A percentile compares a stretch with the other conserved stretches of the same genome.
phyloP scores from a whole-genome alignment of 352 stramenopile genomes.

The Globisporangium rhizosaccharum region DNA sequence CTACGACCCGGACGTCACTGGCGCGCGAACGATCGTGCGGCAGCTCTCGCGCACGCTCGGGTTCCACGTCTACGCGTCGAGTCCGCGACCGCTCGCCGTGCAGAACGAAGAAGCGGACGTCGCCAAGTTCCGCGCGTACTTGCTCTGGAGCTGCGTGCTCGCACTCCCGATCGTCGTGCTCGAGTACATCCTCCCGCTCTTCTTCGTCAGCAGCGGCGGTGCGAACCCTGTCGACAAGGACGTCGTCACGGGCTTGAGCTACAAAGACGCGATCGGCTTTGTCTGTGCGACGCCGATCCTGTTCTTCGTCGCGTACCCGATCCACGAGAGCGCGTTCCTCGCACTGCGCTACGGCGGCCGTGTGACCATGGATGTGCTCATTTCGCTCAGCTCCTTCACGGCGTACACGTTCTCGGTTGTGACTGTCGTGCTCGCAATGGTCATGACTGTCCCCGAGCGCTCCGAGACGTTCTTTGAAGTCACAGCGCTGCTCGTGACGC shows the following conservation, averaged over 20 bases:
- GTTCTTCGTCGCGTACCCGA: conserved; percentile 51
- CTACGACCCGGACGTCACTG: conserved; percentile 38
- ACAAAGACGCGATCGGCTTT: conserved; percentile 45
- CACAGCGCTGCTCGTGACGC: conserved; percentile 54
- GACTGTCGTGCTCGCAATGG: conserved; percentile 20
- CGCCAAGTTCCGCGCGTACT: conserved; percentile 33
- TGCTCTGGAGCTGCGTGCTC: conserved; percentile 54
- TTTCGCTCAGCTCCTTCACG: conserved; percentile 62
- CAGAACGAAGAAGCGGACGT: conserved; percentile 32
- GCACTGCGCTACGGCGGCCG: conserved; percentile 51
- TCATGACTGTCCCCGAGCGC: conserved; percentile 20
- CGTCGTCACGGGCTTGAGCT: conserved; percentile 35
- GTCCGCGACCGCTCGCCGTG: conserved; percentile 31
- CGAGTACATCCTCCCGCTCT: conserved; percentile 45
- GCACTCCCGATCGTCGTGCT: conserved; percentile 48
- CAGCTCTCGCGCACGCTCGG: conserved; percentile 32
- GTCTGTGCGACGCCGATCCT: conserved; percentile 65
- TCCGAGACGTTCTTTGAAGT: conserved; percentile 74
- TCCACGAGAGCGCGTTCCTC: conserved; percentile 64
- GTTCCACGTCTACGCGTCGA: conserved; percentile 48
- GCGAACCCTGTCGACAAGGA: conserved; percentile 21
- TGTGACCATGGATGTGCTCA: conserved; percentile 76
- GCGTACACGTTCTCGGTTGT: conserved; percentile 62
- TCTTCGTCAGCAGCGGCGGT: not conserved
- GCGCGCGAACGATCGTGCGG: conserved; percentile 33